Conservation (phyloP, 192 early-diverging fungal genomes). For the Coemansia asiatica region DNA sequence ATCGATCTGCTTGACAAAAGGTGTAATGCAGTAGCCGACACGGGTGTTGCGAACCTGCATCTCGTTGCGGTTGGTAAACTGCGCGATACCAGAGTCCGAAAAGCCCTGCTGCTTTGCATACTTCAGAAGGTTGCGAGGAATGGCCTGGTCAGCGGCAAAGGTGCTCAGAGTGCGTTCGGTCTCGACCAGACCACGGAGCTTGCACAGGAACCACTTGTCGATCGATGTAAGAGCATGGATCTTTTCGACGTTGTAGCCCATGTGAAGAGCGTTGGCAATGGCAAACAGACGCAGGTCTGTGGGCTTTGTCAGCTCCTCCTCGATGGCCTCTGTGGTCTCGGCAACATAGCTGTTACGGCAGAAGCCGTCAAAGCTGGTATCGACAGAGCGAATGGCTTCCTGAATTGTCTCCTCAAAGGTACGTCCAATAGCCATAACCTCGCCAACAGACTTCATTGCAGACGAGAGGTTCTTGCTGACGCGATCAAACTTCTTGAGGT, state of each 20-base stretch:
- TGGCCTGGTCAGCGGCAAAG: slow-evolving; percentile 47
- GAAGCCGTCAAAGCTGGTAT: slow-evolving; percentile 85
- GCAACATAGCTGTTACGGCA: slow-evolving; percentile 65
- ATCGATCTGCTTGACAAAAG: slow-evolving; percentile 98
- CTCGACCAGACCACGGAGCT: slow-evolving; percentile 83
- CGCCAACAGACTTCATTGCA: slow-evolving; percentile 96
- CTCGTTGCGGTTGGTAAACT: slow-evolving; percentile 76
- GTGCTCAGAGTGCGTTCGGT: slow-evolving; percentile 68
- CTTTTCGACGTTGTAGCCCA: slow-evolving; percentile 87
- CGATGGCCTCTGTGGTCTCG: slow-evolving; percentile 66
- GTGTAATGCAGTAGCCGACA: slow-evolving; percentile 75
- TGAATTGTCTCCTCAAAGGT: slow-evolving; percentile 98
- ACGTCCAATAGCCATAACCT: slow-evolving; percentile 97
- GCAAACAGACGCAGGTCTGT: slow-evolving; percentile 95
- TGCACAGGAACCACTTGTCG: slow-evolving; percentile 98
- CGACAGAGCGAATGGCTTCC: slow-evolving; percentile 92
- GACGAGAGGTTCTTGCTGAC: slow-evolving; percentile 87
- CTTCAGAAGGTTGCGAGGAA: slow-evolving; percentile 65
- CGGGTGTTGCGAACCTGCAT: slow-evolving; percentile 84
- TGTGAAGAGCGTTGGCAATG: slow-evolving; percentile 92
- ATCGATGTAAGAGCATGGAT: slow-evolving; percentile 90
- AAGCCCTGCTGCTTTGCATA: slow-evolving; percentile 94
- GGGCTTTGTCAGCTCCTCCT: slow-evolving; percentile 85
- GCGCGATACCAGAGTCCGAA: slow-evolving; percentile 71
- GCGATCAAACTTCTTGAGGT: slow-evolving; percentile 94